phyloP scores from a whole-genome alignment of 805 yeast genomes.

The Pichia eremophila region DNA sequence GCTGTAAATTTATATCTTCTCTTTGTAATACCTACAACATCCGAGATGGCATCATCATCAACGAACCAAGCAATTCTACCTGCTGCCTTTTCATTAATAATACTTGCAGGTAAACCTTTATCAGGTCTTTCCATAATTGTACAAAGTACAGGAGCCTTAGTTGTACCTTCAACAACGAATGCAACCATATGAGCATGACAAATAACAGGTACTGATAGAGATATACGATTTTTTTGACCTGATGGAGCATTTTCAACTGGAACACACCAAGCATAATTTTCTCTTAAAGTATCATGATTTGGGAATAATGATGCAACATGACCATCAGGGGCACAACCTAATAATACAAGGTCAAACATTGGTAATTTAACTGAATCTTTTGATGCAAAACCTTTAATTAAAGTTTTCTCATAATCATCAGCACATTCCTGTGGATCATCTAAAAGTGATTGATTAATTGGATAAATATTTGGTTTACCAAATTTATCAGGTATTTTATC shows the following conservation, averaged over 20 bases:
- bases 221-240: conserved; percentile 78
- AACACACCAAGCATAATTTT: conserved; percentile 88
- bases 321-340: conserved; percentile 99
- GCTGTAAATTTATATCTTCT: conserved; percentile 51
- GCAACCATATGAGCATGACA: conserved; percentile 89
- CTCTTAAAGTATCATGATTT: conserved; percentile 79
- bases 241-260: conserved; percentile 88
- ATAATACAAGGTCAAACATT: conserved; percentile 78
- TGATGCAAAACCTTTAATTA: conserved; percentile 86
- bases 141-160: conserved; percentile 86
- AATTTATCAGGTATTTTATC: conserved; percentile 50
- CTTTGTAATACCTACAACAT: conserved; percentile 58
- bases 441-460: conserved; percentile 68
- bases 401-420: conserved; percentile 78
- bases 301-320: conserved; percentile 97
- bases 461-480: conserved; percentile 63
- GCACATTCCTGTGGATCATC: conserved; percentile 88
- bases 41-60: conserved; percentile 83
- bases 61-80: conserved; percentile 97
- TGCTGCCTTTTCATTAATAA: conserved; percentile 93
- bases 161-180: conserved; percentile 92
- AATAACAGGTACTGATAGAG: conserved; percentile 88
- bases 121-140: conserved; percentile 95
- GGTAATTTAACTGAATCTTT: conserved; percentile 95
- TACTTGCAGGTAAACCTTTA: conserved; percentile 87